phyloP scores from a whole-genome alignment of 106 monocot genomes.

The Acanthochlamys bracteata region DNA sequence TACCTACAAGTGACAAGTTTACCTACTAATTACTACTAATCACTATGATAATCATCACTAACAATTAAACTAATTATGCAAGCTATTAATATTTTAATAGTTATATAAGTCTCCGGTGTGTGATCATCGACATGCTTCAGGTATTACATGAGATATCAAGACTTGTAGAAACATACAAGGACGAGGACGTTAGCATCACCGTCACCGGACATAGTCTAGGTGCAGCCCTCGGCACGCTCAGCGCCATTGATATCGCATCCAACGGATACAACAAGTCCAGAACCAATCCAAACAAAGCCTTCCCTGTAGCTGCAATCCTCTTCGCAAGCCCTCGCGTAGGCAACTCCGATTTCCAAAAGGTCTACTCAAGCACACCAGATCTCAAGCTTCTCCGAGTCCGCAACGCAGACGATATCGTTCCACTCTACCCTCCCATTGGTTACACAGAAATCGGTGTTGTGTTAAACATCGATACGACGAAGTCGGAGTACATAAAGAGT shows the following conservation, averaged over 20 bases:
- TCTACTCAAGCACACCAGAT: slow-evolving; percentile 22
- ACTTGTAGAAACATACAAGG: slow-evolving; percentile 46
- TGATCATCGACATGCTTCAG: slow-evolving; percentile 20
- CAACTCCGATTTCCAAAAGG: slow-evolving; percentile 36
- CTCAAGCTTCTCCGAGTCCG: slow-evolving; percentile 44
- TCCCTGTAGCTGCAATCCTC: slow-evolving; percentile 57
- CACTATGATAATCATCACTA: too few relatives aligned
- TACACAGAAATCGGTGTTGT: slow-evolving; percentile 58
- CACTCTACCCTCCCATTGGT: slow-evolving; percentile 46
- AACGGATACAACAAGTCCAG: slow-evolving; percentile 39
- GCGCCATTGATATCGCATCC: slow-evolving; percentile 53
- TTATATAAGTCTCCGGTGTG: too few relatives aligned
- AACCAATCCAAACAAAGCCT: neutral
- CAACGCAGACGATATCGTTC: slow-evolving; percentile 60
- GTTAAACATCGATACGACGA: slow-evolving; percentile 37
- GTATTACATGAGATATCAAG: slow-evolving; percentile 51
- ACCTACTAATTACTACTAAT: too few relatives aligned
- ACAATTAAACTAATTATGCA: too few relatives aligned
- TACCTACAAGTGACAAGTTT: too few relatives aligned
- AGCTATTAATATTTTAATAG: too few relatives aligned
- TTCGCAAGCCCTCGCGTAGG: slow-evolving; percentile 84
- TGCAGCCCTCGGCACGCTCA: slow-evolving; percentile 59
- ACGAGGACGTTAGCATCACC: slow-evolving; percentile 79
- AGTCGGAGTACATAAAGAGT: slow-evolving; percentile 52
- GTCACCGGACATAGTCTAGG: slow-evolving; percentile 80